Percentiles rank a stretch among this genome's conserved stretches.
Evolutionary conservation across 2,329 filamentous ascomycete genomes (phyloP).

Genomic region (Penicillium sp.): DNA sequence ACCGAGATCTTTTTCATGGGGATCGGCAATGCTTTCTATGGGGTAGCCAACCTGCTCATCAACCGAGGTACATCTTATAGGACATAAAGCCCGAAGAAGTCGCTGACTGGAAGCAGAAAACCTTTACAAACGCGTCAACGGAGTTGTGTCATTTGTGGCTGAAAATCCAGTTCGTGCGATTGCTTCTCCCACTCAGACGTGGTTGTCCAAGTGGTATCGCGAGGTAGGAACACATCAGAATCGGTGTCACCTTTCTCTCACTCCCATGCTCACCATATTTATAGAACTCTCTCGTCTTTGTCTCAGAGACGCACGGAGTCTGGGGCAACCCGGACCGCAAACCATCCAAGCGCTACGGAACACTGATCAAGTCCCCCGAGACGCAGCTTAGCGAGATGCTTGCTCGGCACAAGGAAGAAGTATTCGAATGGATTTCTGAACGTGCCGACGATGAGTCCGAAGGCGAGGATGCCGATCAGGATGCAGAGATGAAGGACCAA

Average conservation of each 20-base stretch:
- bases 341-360: constrained; percentile 58
- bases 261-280: not conserved
- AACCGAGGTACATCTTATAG: constrained; percentile 61
- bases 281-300: constrained; percentile 72
- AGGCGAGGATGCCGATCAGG: constrained; percentile 3
- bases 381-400: constrained; percentile 57
- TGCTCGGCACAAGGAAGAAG: constrained; percentile 49
- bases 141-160: constrained; percentile 77
- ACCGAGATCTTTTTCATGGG: constrained; percentile 82
- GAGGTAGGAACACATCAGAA: constrained; percentile 43
- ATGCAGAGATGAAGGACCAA: constrained; percentile 2
- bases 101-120: constrained; percentile 39
- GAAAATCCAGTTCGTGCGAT: constrained; percentile 72
- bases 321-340: constrained; percentile 64
- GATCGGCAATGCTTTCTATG: constrained; percentile 82
- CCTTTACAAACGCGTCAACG: constrained; percentile 66
- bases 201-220: constrained; percentile 77
- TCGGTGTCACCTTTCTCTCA: not conserved
- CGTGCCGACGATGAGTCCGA: constrained; percentile 32
- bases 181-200: constrained; percentile 69
- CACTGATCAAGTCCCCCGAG: constrained; percentile 47
- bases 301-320: constrained; percentile 70
- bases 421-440: constrained; percentile 48
- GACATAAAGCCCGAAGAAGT: not conserved
- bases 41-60: constrained; percentile 76